phyloP scores from a whole-genome alignment of 305 asterid species.

The Fraxinus velutina region DNA sequence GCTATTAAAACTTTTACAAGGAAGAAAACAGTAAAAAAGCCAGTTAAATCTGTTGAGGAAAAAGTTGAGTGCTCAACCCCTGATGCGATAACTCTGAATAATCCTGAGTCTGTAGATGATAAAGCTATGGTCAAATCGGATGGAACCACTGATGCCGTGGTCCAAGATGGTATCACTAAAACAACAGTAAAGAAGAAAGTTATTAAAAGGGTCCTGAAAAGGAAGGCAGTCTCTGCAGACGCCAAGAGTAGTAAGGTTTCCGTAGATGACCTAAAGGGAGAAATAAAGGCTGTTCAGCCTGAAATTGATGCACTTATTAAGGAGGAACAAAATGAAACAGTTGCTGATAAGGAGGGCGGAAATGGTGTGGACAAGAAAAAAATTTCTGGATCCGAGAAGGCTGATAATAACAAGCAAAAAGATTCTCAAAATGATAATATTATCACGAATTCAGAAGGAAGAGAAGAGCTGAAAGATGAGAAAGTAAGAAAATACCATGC shows the following conservation, averaged over 20 bases:
- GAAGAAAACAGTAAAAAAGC: constrained; percentile 56
- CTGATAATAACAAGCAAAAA: constrained; percentile 31
- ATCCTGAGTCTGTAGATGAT: constrained; percentile 40
- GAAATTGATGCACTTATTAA: constrained; percentile 20
- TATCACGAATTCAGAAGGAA: constrained; percentile 40
- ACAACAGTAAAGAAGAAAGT: constrained; percentile 66
- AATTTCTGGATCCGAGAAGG: constrained; percentile 37
- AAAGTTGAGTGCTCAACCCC: constrained; percentile 33
- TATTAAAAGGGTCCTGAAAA: constrained; percentile 65
- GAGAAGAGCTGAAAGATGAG: constrained; percentile 44
- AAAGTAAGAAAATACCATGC: constrained; percentile 42
- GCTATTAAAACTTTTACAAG: constrained; percentile 57
- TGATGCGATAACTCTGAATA: constrained; percentile 40
- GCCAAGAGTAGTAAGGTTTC: constrained; percentile 30
- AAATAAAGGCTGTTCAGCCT: constrained; percentile 27
- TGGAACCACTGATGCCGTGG: constrained; percentile 11
- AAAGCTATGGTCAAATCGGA: constrained; percentile 38
- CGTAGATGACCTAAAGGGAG: constrained; percentile 38
- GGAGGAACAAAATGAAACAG: constrained; percentile 35
- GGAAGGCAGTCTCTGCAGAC: constrained; percentile 48
- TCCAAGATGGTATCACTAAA: constrained; percentile 33
- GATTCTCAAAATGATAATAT: constrained; percentile 33
- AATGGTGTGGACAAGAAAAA: constrained; percentile 30
- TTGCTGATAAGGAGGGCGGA: constrained; percentile 38
- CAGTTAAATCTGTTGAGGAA: constrained; percentile 32